A percentile compares a stretch with the other conserved stretches of the same genome.
phyloP scores from a whole-genome alignment of 768 basidiomycete genomes.

The Leccinum incarnatum region DNA sequence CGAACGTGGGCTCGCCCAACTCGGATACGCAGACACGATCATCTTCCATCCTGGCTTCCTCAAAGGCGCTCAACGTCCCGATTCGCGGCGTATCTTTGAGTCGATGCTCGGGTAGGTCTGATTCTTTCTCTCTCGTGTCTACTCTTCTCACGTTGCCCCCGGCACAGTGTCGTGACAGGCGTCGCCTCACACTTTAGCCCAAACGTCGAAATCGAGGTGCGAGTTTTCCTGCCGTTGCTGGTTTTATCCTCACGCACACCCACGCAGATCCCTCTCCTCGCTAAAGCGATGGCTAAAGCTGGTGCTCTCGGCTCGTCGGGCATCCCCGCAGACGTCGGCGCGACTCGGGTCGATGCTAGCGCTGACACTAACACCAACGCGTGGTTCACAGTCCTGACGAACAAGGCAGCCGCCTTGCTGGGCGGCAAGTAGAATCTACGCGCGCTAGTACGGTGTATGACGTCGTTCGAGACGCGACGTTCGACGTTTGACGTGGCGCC shows the following conservation, averaged over 20 bases:
- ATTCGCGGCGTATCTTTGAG: no score
- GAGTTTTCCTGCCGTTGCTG: not conserved
- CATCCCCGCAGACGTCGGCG: constrained; percentile 44
- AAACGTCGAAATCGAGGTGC: no score
- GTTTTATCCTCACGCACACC: not conserved
- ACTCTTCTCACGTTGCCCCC: no score
- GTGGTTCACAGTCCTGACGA: constrained; percentile 35
- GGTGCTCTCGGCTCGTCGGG: constrained; percentile 52
- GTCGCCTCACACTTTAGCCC: no score
- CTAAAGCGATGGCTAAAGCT: constrained; percentile 50
- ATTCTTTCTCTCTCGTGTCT: no score
- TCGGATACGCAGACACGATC: no score
- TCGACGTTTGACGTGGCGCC: no score
- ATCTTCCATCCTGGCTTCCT: no score
- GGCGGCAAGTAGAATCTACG: constrained; percentile 16
- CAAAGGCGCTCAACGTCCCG: no score
- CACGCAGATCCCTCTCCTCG: constrained; percentile 49
- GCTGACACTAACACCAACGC: constrained; percentile 27
- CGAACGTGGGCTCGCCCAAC: no score
- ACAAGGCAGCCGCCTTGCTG: constrained; percentile 47
- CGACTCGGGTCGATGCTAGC: constrained; percentile 35
- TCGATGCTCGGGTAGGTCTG: no score
- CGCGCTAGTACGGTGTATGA: not conserved
- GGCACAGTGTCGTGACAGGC: no score
- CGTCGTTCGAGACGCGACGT: not conserved